Evolutionary conservation across 257 asterid genomes (phyloP), one percentile per base, ranked within the genome.

Genomic region (Nicotiana tomentosiformis): DNA sequence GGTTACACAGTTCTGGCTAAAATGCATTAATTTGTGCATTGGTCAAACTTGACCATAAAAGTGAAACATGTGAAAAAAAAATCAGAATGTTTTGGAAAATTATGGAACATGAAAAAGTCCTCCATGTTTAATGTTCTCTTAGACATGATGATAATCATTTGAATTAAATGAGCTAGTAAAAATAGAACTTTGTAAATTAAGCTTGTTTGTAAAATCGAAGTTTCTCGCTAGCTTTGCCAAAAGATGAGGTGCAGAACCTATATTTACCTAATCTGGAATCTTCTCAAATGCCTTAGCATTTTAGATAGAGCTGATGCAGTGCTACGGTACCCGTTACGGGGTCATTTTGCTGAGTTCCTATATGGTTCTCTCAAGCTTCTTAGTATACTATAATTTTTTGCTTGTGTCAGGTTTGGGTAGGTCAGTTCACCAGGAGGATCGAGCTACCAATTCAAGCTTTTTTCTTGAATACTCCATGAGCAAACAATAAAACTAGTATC

Each of bases 231-330:
- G 80, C 64, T 76, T 51, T 51, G 11, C 80, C 29, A 51, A 32
- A 51, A 64, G 64, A 29, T 76, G 37, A 76, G 46, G 62, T 5
- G 29, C 17, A 51, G 61, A 23, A 29, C 64, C 64, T 76, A 26
- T 76, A 15, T 76, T 49, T 76, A 51, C 80, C 64, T 76, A 15
- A 26, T 51, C 80, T 72, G 61, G 64, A 15, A 51, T 76, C 80
- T 51, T 76, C 26, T 51, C 64, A 49, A 49, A 49, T 26, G 53
- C 64, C 62, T 74, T 58, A 8, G 43, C 39, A 51, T 76, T 51
- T 51, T 76, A 10, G 64, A 76, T 26, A 26, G 62, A 57, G 64
- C 80, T 26, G 64, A 49, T 76, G 46, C 60, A 49, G 80, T 76
- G 64, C 26, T 18, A 14, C 37, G 15, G 51, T 17, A 14, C 20